phyloP scores from a whole-genome alignment of 176 grass and related monocot species.

The Poa annua region DNA sequence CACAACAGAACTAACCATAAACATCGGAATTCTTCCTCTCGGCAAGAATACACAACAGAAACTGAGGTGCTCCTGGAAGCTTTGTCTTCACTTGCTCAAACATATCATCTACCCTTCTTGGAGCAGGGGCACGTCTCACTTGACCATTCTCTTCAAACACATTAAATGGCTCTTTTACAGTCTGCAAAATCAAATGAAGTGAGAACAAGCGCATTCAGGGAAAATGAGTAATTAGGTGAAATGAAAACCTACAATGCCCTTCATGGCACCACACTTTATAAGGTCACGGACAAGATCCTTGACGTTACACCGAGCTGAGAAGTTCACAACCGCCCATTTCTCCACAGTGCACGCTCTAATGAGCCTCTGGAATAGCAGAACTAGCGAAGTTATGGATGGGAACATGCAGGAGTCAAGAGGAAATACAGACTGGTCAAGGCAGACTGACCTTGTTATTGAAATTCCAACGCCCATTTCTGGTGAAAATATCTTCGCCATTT shows the following conservation, averaged over 20 bases:
- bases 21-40: slow-evolving; percentile 96
- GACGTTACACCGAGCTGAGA: slow-evolving; percentile 75
- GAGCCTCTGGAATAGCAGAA: slow-evolving; percentile 58
- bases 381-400: slow-evolving; percentile 13
- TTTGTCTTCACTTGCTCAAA: slow-evolving; percentile 69
- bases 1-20: slow-evolving; percentile 83
- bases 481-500: slow-evolving; percentile 72
- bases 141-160: slow-evolving; percentile 66
- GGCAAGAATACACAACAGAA: slow-evolving; percentile 79
- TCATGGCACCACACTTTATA: slow-evolving; percentile 71
- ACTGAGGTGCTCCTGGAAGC: slow-evolving; percentile 66
- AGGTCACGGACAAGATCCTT: slow-evolving; percentile 63
- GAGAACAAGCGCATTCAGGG: not conserved
- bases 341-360: slow-evolving; percentile 45
- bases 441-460: slow-evolving; percentile 82
- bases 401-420: not conserved
- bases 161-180: slow-evolving; percentile 46
- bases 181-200: slow-evolving; percentile 38
- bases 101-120: slow-evolving; percentile 72
- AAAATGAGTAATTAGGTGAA: not conserved
- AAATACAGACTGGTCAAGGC: not conserved
- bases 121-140: slow-evolving; percentile 55
- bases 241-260: slow-evolving; percentile 73
- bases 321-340: slow-evolving; percentile 88
- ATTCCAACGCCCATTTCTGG: slow-evolving; percentile 85